Evolutionary conservation across 164 flowering plant species (phyloP).

Genomic region (Vitis vinifera): ASM3070453v1 NC_081818.1:24119001-24119500

Average conservation of each 20-base stretch:
- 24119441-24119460: conserved; percentile 23
- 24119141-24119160: conserved; percentile 30
- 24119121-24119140: conserved; percentile 34
- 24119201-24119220: conserved; percentile 26
- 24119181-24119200: conserved; percentile 36
- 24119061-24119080: conserved; percentile 36
- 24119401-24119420: conserved; percentile 27
- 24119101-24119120: conserved; percentile 33
- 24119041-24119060: conserved; percentile 33
- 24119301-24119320: conserved; percentile 9
- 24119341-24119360: conserved; percentile 22
- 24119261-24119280: conserved; percentile 23
- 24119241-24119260: conserved; percentile 22
- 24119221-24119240: conserved; percentile 18
- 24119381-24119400: conserved; percentile 25
- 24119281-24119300: conserved; percentile 19
- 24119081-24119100: conserved; percentile 38
- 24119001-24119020: conserved; percentile 24
- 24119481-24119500: conserved; percentile 18
- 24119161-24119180: conserved; percentile 39
- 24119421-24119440: conserved; percentile 11
- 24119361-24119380: conserved; percentile 18
- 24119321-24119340: conserved; percentile 11
- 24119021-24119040: conserved; percentile 28
- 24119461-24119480: conserved; percentile 27